Evolutionary conservation across 1,139 yeast species (phyloP), one percentile per base, ranked within the genome.

Genomic region (Yamadazyma atlantica): DNA sequence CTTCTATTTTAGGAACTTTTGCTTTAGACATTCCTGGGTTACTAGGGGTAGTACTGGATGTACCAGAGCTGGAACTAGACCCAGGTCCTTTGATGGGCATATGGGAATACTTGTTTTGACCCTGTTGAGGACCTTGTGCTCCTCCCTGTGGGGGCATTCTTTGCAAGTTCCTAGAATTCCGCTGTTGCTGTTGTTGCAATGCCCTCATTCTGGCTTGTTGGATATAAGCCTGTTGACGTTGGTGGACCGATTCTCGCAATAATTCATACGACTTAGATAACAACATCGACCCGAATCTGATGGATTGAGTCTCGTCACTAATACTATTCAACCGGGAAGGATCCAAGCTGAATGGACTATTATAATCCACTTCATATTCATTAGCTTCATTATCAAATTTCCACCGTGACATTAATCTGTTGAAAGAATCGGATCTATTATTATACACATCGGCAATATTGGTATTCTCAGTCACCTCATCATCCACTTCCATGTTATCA

Each of bases 281-380:
- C 31, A 90, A 64, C 96, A 89, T 88, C 4, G 95, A 81, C 5
- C 97, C 96, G 60, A 90, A 89, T 44, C 97, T 71, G 26, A 90
- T 86, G 0, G 86, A 82, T 61, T 89, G 97, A 0, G 97, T 89
- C 39, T 83, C 94, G 40, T 84, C 85, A 15, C 90, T 80, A 35
- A 89, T 87, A 45, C 86, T 85, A 54, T 89, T 90, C 51, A 89
- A 70, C 41, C 78, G 73, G 0, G 82, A 75, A 1, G 83, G 83
- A 54, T 77, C 82, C 39, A 90, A 74, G 44, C 84, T 74, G 45
- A 83, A 75, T 36, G 83, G 83, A 36, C 69, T 69, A 45, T 62
- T 55, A 19, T 66, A 51, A 27, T 80, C 83, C 43, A 64, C 66
- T 26, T 72, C 71, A 43, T 64, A 65, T 36, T 66, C 73, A 4